Percentiles rank a stretch among this genome's conserved stretches.
phyloP scores from a whole-genome alignment of 352 stramenopile species.

The Plasmopara halstedii region DNA sequence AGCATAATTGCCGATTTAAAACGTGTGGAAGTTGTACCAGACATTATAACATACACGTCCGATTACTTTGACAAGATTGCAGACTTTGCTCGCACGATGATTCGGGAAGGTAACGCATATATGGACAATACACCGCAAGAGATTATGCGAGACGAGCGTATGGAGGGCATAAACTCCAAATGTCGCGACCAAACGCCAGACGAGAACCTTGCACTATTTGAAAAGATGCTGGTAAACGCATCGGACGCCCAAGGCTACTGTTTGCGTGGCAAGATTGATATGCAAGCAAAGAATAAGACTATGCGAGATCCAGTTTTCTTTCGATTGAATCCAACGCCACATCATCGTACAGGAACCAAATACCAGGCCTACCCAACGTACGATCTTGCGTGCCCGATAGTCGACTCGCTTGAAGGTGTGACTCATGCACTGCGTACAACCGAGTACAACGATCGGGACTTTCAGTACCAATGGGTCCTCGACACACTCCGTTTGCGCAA shows the following conservation, averaged over 20 bases:
- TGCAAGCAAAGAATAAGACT: conserved; percentile 83
- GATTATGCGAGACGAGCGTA: conserved; percentile 94
- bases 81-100: conserved; percentile 91
- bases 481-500: conserved; percentile 80
- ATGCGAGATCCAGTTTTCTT: conserved; percentile 17
- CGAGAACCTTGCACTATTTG: conserved; percentile 91
- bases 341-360: conserved; percentile 90
- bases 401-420: conserved; percentile 98
- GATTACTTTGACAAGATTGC: conserved; percentile 97
- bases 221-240: conserved; percentile 93
- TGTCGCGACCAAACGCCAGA: conserved; percentile 81
- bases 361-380: conserved; percentile 99
- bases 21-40: neutral
- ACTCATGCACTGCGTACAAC: conserved; percentile 98
- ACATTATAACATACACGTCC: conserved; percentile 93
- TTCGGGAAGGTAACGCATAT: conserved; percentile 87
- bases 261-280: conserved; percentile 92
- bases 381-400: conserved; percentile 98
- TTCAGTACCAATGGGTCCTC: conserved; percentile 96
- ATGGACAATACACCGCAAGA: conserved; percentile 99
- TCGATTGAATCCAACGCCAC: conserved; percentile 65
- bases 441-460: conserved; percentile 99
- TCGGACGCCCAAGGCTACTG: conserved; percentile 70
- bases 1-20: conserved; percentile 90
- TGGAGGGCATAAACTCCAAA: conserved; percentile 88